Base-by-base conservation (phyloP, 2,329 filamentous ascomycete genomes). In the Herpomyces periplanetae region DNA sequence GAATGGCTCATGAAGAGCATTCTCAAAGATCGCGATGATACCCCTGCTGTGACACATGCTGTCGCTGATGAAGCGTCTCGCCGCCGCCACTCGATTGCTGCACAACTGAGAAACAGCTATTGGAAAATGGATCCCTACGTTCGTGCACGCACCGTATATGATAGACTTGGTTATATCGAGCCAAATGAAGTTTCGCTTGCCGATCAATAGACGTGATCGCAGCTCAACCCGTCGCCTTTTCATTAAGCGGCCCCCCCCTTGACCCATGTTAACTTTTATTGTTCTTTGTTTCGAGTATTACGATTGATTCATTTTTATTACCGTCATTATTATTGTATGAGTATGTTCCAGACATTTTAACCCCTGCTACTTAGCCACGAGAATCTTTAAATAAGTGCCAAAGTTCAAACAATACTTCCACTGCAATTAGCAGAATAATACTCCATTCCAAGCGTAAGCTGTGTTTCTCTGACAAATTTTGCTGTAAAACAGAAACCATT, bases 111-210 rank as follows among this genome's bases (percentile, higher is more conserved):
- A 24, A 45, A 49, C 18, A 65, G 65, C 28, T 96, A 91, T 41
- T 96, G 80, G 75, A 47, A 49, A 15, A 38, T 88, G 20, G 80
- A 96, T 39, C 69, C 69, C 0, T 85, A 75, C 35, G 35, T 91
- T 12, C 49, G 80, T 15, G 68, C 73, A 6, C 50, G 61, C 30
- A 64, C 59, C n/a, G 39, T 68, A 24, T 88, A 87, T 30, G 80
- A 96, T 36, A 53, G 80, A 24, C 49, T 48, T 6, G 66, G 71
- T 1, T 42, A 80, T 24, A 46, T 91, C 17, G 42, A 51, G 23
- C 39, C 45, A 1, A 55, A 45, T 5, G 73, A n/a, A n/a, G n/a
- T n/a, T n/a, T n/a, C n/a, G n/a, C n/a, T n/a, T n/a, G n/a, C n/a
- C n/a, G n/a, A n/a, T n/a, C n/a, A n/a, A n/a, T n/a, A n/a, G n/a